Conservation (phyloP, 192 early-diverging fungal genomes). For the Linnemannia hyalina region DNA sequence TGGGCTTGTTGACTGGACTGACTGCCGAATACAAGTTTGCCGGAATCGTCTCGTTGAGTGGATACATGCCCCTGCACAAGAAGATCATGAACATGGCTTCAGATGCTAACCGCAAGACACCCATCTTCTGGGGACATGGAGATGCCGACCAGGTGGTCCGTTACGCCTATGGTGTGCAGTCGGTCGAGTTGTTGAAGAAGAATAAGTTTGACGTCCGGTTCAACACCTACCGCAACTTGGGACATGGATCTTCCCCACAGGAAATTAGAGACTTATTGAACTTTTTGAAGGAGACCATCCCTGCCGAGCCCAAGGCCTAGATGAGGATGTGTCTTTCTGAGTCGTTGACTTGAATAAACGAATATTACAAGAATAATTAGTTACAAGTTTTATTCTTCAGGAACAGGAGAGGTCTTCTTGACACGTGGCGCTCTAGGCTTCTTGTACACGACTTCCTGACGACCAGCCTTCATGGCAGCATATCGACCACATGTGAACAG, state of each 20-base stretch:
- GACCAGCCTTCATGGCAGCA: constrained; percentile 76
- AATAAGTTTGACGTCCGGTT: constrained; percentile 76
- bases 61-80: constrained; percentile 77
- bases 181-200: constrained; percentile 71
- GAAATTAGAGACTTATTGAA: constrained; percentile 79
- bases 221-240: constrained; percentile 84
- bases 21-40: constrained; percentile 73
- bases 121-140: constrained; percentile 91
- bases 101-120: constrained; percentile 76
- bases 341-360: neutral
- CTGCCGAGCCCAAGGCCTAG: constrained; percentile 22
- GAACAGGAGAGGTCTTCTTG: constrained; percentile 16
- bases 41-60: constrained; percentile 71
- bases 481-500: constrained; percentile 89
- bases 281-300: constrained; percentile 74
- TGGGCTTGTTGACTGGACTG: constrained; percentile 80
- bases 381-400: neutral
- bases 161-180: constrained; percentile 78
- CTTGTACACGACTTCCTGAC: constrained; percentile 80
- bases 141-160: constrained; percentile 79
- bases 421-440: constrained; percentile 50
- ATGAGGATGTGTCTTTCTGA: neutral
- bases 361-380: neutral
- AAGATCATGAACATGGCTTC: constrained; percentile 69
- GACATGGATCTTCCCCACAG: constrained; percentile 75